A percentile compares a stretch with the other conserved stretches of the same genome.
Evolutionary conservation across 2,329 filamentous ascomycete species (phyloP).

Genomic region (Diatrype stigma): DNA sequence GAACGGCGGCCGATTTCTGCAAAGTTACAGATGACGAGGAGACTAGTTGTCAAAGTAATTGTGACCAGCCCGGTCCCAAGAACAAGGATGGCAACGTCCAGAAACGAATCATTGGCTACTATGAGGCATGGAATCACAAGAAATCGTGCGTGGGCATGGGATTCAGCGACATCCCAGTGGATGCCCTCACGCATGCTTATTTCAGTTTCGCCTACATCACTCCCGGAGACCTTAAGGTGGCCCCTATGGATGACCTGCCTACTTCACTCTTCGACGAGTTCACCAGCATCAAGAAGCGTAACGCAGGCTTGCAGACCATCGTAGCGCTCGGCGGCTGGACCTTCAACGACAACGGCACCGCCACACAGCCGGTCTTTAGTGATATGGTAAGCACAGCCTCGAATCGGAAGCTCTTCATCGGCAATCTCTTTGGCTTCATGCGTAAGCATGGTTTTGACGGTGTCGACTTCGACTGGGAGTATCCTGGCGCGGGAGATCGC

Average conservation of each 20-base stretch:
- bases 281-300: no score
- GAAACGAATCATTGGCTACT: slow-evolving; percentile 28
- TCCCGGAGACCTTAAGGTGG: slow-evolving; percentile 25
- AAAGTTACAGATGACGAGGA: no score
- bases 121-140: slow-evolving; percentile 30
- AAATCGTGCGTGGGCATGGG: no score
- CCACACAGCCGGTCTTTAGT: slow-evolving; percentile 20
- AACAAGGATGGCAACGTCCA: no score
- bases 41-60: slow-evolving; percentile 26
- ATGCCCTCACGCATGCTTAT: slow-evolving; percentile 32
- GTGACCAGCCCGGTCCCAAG: no score
- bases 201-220: slow-evolving; percentile 32
- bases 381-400: slow-evolving; percentile 13
- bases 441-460: slow-evolving; percentile 19
- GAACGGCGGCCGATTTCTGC: no score
- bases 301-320: slow-evolving; percentile 24
- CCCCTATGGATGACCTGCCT: no score
- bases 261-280: no score
- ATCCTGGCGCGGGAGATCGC: slow-evolving; percentile 21
- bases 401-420: slow-evolving; percentile 16
- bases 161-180: no score
- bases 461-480: slow-evolving; percentile 24
- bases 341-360: slow-evolving; percentile 28
- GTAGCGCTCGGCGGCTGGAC: slow-evolving; percentile 39
- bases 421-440: slow-evolving; percentile 18